phyloP scores from a whole-genome alignment of 148 eudicot species.

The Vaccinium vitisidaea region DNA sequence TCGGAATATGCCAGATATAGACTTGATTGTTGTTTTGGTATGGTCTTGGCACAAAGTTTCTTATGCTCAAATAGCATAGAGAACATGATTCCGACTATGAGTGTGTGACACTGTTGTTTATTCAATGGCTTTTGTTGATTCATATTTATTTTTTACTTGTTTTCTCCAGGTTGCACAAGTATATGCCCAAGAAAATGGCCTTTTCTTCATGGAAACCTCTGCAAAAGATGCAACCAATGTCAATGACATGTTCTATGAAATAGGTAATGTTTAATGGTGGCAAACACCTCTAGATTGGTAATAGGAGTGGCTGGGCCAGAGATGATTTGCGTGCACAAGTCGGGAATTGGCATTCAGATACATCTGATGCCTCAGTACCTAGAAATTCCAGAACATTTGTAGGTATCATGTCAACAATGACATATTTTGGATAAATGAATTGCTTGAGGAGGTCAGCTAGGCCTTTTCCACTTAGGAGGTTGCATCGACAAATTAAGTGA shows the following conservation, averaged over 20 bases:
- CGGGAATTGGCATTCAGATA: too few species aligned
- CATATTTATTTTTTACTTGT: not conserved
- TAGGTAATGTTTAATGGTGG: slow-evolving; percentile 31
- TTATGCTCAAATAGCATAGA: not conserved
- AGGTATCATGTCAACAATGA: too few species aligned
- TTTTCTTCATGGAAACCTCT: slow-evolving; percentile 51
- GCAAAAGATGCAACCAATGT: slow-evolving; percentile 46
- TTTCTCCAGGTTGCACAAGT: slow-evolving; percentile 36
- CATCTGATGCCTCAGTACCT: too few species aligned
- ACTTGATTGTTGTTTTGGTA: not conserved
- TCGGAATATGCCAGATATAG: not conserved
- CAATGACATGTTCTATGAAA: slow-evolving; percentile 41
- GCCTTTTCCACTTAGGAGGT: too few species aligned
- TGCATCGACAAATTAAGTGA: not conserved
- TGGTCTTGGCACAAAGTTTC: not conserved
- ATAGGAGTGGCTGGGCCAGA: too few species aligned
- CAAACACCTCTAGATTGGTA: too few species aligned
- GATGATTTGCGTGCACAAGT: too few species aligned
- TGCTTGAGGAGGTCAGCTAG: too few species aligned
- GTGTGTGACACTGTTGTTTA: not conserved
- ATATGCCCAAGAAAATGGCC: slow-evolving; percentile 48
- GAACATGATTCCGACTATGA: not conserved
- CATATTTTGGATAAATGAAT: too few species aligned
- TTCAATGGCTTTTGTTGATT: not conserved
- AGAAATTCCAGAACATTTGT: too few species aligned